Conservation (phyloP, 768 basidiomycete genomes). For the Tylopilus sp. region DNA sequence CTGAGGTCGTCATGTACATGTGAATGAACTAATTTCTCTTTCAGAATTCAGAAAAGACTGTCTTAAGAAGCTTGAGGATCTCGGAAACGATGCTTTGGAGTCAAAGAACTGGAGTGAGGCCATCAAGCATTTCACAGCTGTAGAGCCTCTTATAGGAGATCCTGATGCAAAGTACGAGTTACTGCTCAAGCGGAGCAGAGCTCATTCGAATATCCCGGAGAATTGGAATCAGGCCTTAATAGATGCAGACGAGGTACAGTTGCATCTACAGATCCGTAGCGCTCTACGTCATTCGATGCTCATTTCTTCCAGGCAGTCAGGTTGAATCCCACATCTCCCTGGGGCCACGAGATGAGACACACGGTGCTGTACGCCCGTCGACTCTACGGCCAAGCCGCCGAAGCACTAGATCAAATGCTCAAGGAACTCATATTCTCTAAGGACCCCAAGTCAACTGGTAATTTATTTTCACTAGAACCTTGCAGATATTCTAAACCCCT, state of each 20-base stretch:
- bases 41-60: slow-evolving; percentile 8
- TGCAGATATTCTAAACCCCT: not conserved
- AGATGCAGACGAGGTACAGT: slow-evolving; percentile 17
- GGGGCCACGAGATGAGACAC: slow-evolving; percentile 18
- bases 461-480: not conserved
- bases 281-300: not conserved
- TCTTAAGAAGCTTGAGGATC: slow-evolving; percentile 3
- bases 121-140: slow-evolving; percentile 14
- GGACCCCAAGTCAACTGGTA: slow-evolving; percentile 7
- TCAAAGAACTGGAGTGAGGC: slow-evolving; percentile 6
- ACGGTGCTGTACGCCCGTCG: not conserved
- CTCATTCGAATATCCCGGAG: not conserved
- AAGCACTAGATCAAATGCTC: slow-evolving; percentile 11
- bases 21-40: not conserved
- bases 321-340: slow-evolving; percentile 10
- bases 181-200: slow-evolving; percentile 15
- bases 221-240: slow-evolving; percentile 4
- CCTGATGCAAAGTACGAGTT: not conserved
- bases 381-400: slow-evolving; percentile 12
- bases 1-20: not conserved
- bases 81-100: slow-evolving; percentile 8
- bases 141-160: slow-evolving; percentile 8
- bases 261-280: not conserved
- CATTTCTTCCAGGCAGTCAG: slow-evolving; percentile 9
- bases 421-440: not conserved